These are phyloP conservation scores for Wallacemonas sp. DNA, from an alignment of 208 protist genomes.

Conservation along the genomic window DNA sequence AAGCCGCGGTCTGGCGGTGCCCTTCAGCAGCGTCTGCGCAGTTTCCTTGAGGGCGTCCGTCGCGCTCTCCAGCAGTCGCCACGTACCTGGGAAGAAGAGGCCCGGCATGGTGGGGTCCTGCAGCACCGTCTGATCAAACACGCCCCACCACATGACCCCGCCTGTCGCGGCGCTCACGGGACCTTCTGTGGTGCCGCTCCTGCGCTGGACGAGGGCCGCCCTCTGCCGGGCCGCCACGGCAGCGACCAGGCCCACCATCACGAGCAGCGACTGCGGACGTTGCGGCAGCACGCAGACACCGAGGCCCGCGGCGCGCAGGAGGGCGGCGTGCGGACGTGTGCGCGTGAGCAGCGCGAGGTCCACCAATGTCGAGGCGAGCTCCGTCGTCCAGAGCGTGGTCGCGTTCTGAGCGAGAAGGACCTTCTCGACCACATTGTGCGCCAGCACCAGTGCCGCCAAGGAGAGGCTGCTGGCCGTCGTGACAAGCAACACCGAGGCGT, in stretches of 20 bases:
- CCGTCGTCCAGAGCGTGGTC: constrained; percentile 41
- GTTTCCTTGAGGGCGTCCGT: constrained; percentile 28
- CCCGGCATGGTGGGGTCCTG: constrained; percentile 46
- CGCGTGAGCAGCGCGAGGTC: constrained; percentile 44
- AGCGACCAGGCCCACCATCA: constrained; percentile 50
- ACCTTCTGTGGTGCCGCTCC: not conserved
- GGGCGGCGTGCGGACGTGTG: constrained; percentile 29
- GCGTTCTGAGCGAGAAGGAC: constrained; percentile 26
- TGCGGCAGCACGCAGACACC: constrained; percentile 41
- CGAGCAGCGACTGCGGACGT: constrained; percentile 48
- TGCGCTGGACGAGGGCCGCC: constrained; percentile 1
- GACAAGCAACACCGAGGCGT: constrained; percentile 19
- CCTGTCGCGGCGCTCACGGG: not conserved
- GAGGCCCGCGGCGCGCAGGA: constrained; percentile 40
- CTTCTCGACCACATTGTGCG: constrained; percentile 30
- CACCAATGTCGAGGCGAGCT: constrained; percentile 44
- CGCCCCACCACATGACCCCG: constrained; percentile 42
- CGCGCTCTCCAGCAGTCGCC: constrained; percentile 38
- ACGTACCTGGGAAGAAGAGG: constrained; percentile 37
- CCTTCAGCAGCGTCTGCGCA: not conserved
- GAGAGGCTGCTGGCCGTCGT: constrained; percentile 36
- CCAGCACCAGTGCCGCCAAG: constrained; percentile 44
- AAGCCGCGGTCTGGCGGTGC: not conserved
- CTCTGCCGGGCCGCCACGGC: constrained; percentile 48
- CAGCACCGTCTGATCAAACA: constrained; percentile 49